Evolutionary conservation across 2,329 filamentous ascomycete genomes (phyloP), one percentile per base, ranked within the genome.

Genomic region (Aureobasidium mangrovei): DNA sequence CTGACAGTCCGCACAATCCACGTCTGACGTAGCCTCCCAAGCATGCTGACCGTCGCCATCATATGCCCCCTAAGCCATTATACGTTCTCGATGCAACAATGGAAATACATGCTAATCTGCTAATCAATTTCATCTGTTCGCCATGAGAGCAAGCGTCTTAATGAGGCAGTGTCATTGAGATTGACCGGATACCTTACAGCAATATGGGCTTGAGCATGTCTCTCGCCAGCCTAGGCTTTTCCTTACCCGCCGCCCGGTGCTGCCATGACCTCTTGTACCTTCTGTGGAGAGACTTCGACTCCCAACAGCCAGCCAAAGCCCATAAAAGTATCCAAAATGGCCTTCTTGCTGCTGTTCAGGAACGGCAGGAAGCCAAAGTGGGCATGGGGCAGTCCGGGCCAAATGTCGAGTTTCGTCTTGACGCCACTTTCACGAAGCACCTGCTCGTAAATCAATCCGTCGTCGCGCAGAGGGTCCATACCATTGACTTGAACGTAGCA

Each of bases 401-500:
- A 75, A 4, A 74, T 60, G 57, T 77, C 70, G 9, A 78, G 38
- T 46, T 66, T 69, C 1, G 75, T 77, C 59, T 67, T 61, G 6
- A 77, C 66, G 4, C 65, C 70, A 1, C 74, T 69, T 52, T 74
- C 72, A 32, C 70, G 65, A 55, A 81, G 60, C 2, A 74, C 61
- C 38, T 69, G 63, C 58, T 78, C 77, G 58, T 79, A 81, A 0
- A 80, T 72, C 43, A 81, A 57, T 0, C 67, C 74, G 53, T 80
- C 78, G 56, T 82, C 79, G 3, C 78, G 64, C 2, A 77, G 58
- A 0, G 72, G 72, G 60, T 81, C 79, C 56, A 75, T 56, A 8
- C 77, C 78, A 57, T 69, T 72, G 0, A 78, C 67, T 60, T 79
- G 75, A 1, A 81, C 64, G 60, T 77, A 80, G 0, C 73, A 69